phyloP scores from a whole-genome alignment of 768 basidiomycete genomes.

The Boletellus ananiceps region DNA sequence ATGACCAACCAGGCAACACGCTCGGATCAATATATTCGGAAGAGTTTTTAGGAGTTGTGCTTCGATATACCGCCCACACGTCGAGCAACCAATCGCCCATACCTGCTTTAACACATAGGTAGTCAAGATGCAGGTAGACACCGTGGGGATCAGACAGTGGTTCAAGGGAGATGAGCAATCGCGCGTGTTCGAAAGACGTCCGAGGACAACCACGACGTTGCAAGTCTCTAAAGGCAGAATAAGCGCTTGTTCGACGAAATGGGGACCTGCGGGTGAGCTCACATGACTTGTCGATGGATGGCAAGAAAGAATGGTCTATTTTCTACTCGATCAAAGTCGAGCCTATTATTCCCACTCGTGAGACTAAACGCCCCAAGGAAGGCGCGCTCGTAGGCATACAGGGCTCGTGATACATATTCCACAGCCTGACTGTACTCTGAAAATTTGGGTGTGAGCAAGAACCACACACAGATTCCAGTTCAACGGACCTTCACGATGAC shows the following conservation, averaged over 20 bases:
- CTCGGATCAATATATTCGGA: constrained; percentile 45
- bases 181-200: constrained; percentile 87
- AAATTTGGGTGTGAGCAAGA: constrained; percentile 1
- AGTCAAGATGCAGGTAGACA: constrained; percentile 76
- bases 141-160: constrained; percentile 90
- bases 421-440: constrained; percentile 79
- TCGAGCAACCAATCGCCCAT: constrained; percentile 80
- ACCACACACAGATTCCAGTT: not conserved
- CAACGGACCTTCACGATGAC: constrained; percentile 77
- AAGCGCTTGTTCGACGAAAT: not conserved
- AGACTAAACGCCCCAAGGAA: constrained; percentile 86
- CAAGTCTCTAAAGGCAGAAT: constrained; percentile 54
- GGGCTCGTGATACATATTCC: constrained; percentile 86
- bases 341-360: constrained; percentile 70
- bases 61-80: constrained; percentile 37
- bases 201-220: constrained; percentile 86
- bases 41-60: constrained; percentile 4
- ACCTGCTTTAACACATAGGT: constrained; percentile 74
- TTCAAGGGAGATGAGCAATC: constrained; percentile 81
- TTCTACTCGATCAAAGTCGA: constrained; percentile 89
- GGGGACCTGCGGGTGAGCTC: constrained; percentile 23
- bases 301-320: constrained; percentile 92
- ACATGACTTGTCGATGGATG: constrained; percentile 79
- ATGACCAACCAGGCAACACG: constrained; percentile 74
- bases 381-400: constrained; percentile 90